phyloP scores from a whole-genome alignment of 345 rosid genomes.

The Pugionium cornutum region DNA sequence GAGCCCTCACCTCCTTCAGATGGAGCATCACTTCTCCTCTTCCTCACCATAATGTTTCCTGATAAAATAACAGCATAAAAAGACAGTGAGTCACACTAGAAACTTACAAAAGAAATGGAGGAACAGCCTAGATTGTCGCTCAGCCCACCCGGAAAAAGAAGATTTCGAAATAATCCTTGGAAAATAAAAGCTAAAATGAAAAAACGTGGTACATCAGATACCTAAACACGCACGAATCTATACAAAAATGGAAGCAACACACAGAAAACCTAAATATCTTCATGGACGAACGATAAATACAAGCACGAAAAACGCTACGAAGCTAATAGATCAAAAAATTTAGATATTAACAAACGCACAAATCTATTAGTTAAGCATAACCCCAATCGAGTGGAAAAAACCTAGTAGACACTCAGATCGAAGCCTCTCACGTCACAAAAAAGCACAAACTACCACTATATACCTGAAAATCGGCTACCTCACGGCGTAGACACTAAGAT shows the following conservation, averaged over 20 bases:
- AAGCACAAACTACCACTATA: not conserved
- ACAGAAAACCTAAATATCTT: conserved; percentile 7
- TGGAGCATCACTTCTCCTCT: conserved; percentile 65
- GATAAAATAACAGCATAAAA: conserved; percentile 1
- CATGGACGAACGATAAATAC: conserved; percentile 1
- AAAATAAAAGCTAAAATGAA: not conserved
- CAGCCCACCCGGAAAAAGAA: not conserved
- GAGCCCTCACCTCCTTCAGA: conserved; percentile 70
- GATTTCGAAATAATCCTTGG: not conserved
- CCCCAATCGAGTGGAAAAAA: conserved; percentile 25
- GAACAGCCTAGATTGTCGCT: not conserved
- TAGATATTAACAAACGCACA: conserved; percentile 1
- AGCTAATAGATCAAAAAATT: conserved; percentile 24
- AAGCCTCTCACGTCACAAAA: conserved; percentile 6
- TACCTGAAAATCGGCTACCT: conserved; percentile 22
- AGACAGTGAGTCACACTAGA: no score
- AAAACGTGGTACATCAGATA: not conserved
- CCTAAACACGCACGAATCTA: not conserved
- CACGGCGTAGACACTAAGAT: conserved; percentile 24
- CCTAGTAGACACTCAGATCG: conserved; percentile 18
- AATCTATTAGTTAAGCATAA: not conserved
- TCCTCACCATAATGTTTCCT: conserved; percentile 67
- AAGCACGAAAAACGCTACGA: not conserved
- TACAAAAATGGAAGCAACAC: not conserved
- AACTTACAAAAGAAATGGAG: no score